These are phyloP conservation scores for Starmerella gropengiesseri DNA, from an alignment of 805 yeast genomes.

Conservation along the genomic window DNA sequence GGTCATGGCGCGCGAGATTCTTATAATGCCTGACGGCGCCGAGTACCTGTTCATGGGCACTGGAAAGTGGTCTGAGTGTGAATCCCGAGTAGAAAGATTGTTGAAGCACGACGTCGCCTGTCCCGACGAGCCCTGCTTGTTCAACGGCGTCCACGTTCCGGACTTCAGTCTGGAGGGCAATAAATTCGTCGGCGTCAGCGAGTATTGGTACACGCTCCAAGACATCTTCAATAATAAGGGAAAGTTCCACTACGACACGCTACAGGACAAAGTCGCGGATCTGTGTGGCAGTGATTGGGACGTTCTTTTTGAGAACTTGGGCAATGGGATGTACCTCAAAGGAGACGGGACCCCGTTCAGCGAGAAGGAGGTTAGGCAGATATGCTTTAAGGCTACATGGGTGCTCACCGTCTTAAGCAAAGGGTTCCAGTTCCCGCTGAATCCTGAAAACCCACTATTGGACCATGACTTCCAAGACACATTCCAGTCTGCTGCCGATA, in stretches of 20 bases:
- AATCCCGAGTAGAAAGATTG: slow-evolving; percentile 49
- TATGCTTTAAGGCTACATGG: slow-evolving; percentile 95
- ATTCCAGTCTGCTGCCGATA: slow-evolving; percentile 70
- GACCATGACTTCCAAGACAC: slow-evolving; percentile 37
- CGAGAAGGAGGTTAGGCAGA: slow-evolving; percentile 50
- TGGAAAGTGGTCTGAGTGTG: slow-evolving; percentile 70
- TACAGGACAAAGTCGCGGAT: slow-evolving; percentile 51
- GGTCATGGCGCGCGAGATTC: slow-evolving; percentile 33
- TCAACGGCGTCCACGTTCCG: slow-evolving; percentile 94
- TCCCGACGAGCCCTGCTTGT: slow-evolving; percentile 76
- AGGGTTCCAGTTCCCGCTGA: slow-evolving; percentile 72
- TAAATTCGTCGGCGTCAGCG: slow-evolving; percentile 86
- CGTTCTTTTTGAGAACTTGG: slow-evolving; percentile 36
- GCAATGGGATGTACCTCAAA: slow-evolving; percentile 40
- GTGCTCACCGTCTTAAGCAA: slow-evolving; percentile 79
- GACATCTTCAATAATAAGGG: slow-evolving; percentile 86
- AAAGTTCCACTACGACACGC: slow-evolving; percentile 63
- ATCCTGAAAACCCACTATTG: slow-evolving; percentile 27
- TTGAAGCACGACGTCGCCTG: slow-evolving; percentile 73
- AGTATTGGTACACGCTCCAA: slow-evolving; percentile 94
- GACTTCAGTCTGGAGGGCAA: slow-evolving; percentile 66
- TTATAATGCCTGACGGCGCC: slow-evolving; percentile 6
- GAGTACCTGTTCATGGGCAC: slow-evolving; percentile 48
- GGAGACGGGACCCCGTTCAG: slow-evolving; percentile 36
- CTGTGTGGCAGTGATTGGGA: slow-evolving; percentile 76